Conservation (phyloP, 352 stramenopile genomes). For the Peronospora tabacina region DNA sequence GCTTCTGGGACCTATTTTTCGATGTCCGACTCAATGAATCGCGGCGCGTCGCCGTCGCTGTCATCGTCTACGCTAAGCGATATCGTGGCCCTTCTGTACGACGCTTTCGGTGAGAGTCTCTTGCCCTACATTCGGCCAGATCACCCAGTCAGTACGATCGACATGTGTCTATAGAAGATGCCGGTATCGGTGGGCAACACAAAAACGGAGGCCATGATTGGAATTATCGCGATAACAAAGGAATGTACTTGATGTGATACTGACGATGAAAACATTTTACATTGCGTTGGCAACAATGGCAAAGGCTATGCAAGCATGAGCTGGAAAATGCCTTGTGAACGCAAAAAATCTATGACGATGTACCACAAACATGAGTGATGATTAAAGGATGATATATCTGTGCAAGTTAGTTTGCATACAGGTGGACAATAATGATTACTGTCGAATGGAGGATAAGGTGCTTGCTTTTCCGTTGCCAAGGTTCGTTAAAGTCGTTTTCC, state of each 20-base stretch:
- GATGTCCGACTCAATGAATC: slow-evolving; percentile 42
- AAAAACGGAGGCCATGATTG: slow-evolving; percentile 15
- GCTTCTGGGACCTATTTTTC: slow-evolving; percentile 74
- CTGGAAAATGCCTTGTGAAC: slow-evolving; percentile 32
- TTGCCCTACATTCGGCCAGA: slow-evolving; percentile 67
- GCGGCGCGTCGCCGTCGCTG: slow-evolving; percentile 20
- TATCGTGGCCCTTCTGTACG: slow-evolving; percentile 58
- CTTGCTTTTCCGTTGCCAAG: slow-evolving; percentile 17
- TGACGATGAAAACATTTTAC: slow-evolving; percentile 1
- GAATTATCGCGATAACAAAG: slow-evolving; percentile 2
- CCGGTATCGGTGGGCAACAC: not conserved
- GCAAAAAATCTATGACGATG: slow-evolving; percentile 23
- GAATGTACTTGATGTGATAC: slow-evolving; percentile 11
- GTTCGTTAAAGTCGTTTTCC: slow-evolving; percentile 19
- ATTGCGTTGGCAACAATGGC: not conserved
- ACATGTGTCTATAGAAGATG: slow-evolving; percentile 36
- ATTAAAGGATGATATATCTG: slow-evolving; percentile 11
- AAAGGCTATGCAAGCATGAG: not conserved
- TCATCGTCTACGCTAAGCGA: slow-evolving; percentile 35
- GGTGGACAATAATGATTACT: too few relatives aligned
- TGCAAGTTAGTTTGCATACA: not conserved
- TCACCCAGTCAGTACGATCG: slow-evolving; percentile 34
- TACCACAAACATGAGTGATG: not conserved
- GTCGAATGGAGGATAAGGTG: slow-evolving; percentile 1
- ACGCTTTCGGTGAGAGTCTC: slow-evolving; percentile 72